These are phyloP conservation scores for Penicillium sp. DNA, from an alignment of 2,329 filamentous ascomycete species.

Conservation along the genomic window DNA sequence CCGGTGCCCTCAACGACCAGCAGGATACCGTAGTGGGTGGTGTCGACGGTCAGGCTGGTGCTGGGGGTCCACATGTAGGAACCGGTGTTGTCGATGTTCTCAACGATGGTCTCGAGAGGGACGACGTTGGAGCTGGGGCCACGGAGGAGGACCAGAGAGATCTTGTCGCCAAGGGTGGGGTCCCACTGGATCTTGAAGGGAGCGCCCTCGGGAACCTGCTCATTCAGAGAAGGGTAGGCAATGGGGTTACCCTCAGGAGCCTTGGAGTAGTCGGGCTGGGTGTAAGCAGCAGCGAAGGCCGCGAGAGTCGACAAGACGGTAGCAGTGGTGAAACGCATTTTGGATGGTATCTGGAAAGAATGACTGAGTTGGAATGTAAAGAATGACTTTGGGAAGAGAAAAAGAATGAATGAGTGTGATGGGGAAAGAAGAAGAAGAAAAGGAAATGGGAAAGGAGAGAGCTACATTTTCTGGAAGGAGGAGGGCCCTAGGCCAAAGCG, in stretches of 20 bases:
- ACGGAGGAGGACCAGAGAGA: constrained; percentile 61
- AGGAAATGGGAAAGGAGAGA: background rate
- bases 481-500: background rate
- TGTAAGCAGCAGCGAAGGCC: constrained; percentile 40
- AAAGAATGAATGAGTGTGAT: constrained; percentile 27
- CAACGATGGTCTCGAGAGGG: constrained; percentile 52
- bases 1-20: constrained; percentile 60
- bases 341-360: constrained; percentile 26
- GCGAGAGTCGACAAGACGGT: constrained; percentile 39
- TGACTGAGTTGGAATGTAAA: constrained; percentile 24
- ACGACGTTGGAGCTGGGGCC: constrained; percentile 57
- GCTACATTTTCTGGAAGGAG: background rate
- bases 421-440: constrained; percentile 8
- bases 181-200: constrained; percentile 61
- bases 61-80: constrained; percentile 56
- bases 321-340: constrained; percentile 42
- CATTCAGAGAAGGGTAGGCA: constrained; percentile 50
- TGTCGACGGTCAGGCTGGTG: constrained; percentile 48
- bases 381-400: constrained; percentile 10
- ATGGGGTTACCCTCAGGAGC: constrained; percentile 55
- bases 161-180: constrained; percentile 36
- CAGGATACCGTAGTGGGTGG: constrained; percentile 60
- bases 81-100: constrained; percentile 58
- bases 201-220: constrained; percentile 56
- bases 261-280: constrained; percentile 36